Base-by-base conservation (phyloP, 148 eudicot species). In the Spergularia bocconei region DNA sequence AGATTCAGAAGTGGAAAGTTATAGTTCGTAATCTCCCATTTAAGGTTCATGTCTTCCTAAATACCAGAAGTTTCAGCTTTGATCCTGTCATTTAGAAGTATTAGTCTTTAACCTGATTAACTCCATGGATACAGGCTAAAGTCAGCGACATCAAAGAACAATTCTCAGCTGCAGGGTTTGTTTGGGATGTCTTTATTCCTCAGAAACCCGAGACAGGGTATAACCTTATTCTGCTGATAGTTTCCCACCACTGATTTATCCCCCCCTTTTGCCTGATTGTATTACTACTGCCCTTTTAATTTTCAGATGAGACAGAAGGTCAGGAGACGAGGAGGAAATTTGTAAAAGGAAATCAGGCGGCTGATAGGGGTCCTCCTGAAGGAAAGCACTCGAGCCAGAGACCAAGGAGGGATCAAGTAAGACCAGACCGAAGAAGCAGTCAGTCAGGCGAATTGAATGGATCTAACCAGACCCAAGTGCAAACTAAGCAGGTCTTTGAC, bases 101-200 rank as follows among this genome's bases (percentile, higher is more conserved):
- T 44, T 53, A 44, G 51, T 25, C 21, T 41, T 25, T 51, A 16
- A 38, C 77, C n/a, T 20, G 33, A 19, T 67, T 53, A 53, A 20
- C 68, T 71, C 56, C 53, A 71, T 16, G 67, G 72, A 70, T 71
- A 81, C 94, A 95, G 98, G 91, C 89, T 57, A 87, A 65, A 61
- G 81, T 70, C 55, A 79, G 73, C 64, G 97, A 89, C 76, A 83
- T 95, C 63, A 92, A 80, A 79, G 91, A 90, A 66, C 79, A 81
- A 84, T 95, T 95, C 77, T 78, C 90, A 69, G 77, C 81, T 53
- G 90, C 86, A 52, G 99, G 97, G 64, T 87, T 88, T 82, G 98
- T 95, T 21, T 95, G 99, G 99, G 99, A 95, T 85, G 93, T 87
- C 50, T 87, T 82, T 81, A 84, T 92, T 77, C 99, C 99, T 29